Evolutionary conservation across 257 asterid species (phyloP), one percentile per base, ranked within the genome.

Genomic region (Fraxinus quadrangulata): DNA sequence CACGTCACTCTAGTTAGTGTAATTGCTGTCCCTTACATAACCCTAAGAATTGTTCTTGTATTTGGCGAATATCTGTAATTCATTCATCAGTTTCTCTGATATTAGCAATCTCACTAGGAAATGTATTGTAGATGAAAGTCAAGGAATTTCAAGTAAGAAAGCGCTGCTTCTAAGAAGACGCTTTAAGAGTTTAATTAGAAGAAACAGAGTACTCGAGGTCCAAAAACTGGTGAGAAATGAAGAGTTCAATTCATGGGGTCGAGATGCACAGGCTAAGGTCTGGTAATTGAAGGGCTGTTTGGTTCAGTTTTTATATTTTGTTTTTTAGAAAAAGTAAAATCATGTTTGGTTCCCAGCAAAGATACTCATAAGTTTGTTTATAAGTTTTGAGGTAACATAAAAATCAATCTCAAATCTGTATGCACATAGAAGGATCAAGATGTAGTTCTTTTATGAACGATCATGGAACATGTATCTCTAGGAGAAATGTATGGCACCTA

Each of bases 231-330:
- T 95, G 82, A 88, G 89, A 83, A 90, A 78, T 82, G 98, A 95
- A 80, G 91, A 88, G 75, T 73, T 82, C 65, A 84, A 91, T 89
- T 47, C 94, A 51, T 95, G 99, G 99, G 90, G 90, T 73, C 89
- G 86, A 84, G 96, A 84, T 66, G 86, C 76, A 65, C 97, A 91
- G 80, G 99, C 97, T 78, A 95, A 95, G 98, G 99, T 92, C 75
- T 81, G 90, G 75, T 77, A 26, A 49, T 54, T 23, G 61, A 5
- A 59, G 59, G 8, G 67, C 61, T 24, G 42, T 67, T 63, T 54
- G 70, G 17, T 21, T 54, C 9, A 65, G 71, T 30, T 36, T 74
- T 42, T 65, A 17, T 23, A 65, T 21, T 67, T 73, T 36, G 23
- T 54, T 63, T 24, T 24, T 11, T 2, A 63, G 13, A 61, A 61